phyloP scores from a whole-genome alignment of 331 rosid genomes.

The Acacia pycnantha region DNA sequence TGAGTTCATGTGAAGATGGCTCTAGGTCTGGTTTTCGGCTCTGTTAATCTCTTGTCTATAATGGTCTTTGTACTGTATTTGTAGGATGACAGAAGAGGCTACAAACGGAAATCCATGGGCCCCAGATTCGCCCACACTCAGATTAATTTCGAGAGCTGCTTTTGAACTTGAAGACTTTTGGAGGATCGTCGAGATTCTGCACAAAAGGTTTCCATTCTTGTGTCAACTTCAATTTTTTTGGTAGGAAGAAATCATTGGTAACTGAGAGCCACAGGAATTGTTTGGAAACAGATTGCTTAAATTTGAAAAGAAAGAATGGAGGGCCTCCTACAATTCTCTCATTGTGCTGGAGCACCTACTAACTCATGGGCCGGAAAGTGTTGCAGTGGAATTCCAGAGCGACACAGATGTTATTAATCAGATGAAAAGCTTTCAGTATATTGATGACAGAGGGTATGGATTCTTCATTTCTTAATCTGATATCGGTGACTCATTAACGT shows the following conservation, averaged over 20 bases:
- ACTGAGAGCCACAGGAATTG: neutral
- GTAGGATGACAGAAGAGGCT: constrained; percentile 80
- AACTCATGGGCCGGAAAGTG: constrained; percentile 74
- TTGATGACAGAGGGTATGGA: constrained; percentile 31
- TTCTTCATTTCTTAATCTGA: neutral
- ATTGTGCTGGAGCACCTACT: constrained; percentile 61
- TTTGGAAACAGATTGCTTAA: constrained; percentile 47
- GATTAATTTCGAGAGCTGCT: constrained; percentile 82
- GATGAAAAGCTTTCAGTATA: constrained; percentile 55
- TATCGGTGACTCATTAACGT: neutral
- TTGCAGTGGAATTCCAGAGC: constrained; percentile 57
- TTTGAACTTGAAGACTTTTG: constrained; percentile 71
- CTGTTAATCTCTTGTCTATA: neutral
- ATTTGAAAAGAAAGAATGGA: constrained; percentile 75
- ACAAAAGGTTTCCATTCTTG: constrained; percentile 42
- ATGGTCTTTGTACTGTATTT: neutral
- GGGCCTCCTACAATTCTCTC: constrained; percentile 65
- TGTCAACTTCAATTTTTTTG: neutral
- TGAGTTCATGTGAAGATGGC: neutral
- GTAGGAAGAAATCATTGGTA: neutral
- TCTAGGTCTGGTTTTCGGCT: neutral
- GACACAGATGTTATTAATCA: constrained; percentile 54
- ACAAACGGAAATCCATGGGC: constrained; percentile 55
- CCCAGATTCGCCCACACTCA: constrained; percentile 55
- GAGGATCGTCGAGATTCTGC: constrained; percentile 71